Base-by-base conservation (phyloP, 163 green algal genomes). In the Prototheca wickerhamii region DNA sequence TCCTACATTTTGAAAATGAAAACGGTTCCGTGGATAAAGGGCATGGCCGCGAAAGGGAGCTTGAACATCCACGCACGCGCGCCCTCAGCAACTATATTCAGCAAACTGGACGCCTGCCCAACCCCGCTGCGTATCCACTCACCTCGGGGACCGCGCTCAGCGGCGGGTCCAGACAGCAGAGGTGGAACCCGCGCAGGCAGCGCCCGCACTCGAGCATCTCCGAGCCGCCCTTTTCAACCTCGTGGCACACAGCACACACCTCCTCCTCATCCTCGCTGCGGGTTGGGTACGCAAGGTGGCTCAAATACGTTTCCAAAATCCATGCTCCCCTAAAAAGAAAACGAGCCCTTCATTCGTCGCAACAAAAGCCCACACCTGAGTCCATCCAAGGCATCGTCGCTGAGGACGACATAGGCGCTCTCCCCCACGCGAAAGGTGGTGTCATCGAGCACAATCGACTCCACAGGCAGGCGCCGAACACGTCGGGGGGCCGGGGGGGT, bases 101-200 rank as follows among this genome's bases (percentile, higher is more conserved):
- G 10, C 15, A 10, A 10, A 44, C 0, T 44, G 10, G 37, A 44
- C 10, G 15, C 37, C 37, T 21, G 15, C 10, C 10, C 37, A 10
- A 44, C 37, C 37, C 37, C 37, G 10, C 10, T 15, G 10, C 37
- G 10, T 15, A 21, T 44, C 37, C 0, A 8, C 37, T 40, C 63
- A 72, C 63, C 69, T 80, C 64, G 26, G 74, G 74, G 5, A 79
- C 77, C 0, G 65, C 63, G 34, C 71, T 72, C 30, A 98, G 77
- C 4, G 77, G 71, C 50, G 91, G 91, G 29, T 78, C 60, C 1
- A 95, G 67, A 76, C 91, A 98, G 46, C 57, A 64, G 59, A 93
- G 64, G 72, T 98, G 91, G 72, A 86, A 97, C 34, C 87, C 90
- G 15, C 78, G 57, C 52, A 96, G 78, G 80, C 91, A 98, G 30